Percentiles rank a stretch among this genome's conserved stretches.
Evolutionary conservation across 2,329 filamentous ascomycete species (phyloP).

Genomic region (Aspergillus clavatus): DNA sequence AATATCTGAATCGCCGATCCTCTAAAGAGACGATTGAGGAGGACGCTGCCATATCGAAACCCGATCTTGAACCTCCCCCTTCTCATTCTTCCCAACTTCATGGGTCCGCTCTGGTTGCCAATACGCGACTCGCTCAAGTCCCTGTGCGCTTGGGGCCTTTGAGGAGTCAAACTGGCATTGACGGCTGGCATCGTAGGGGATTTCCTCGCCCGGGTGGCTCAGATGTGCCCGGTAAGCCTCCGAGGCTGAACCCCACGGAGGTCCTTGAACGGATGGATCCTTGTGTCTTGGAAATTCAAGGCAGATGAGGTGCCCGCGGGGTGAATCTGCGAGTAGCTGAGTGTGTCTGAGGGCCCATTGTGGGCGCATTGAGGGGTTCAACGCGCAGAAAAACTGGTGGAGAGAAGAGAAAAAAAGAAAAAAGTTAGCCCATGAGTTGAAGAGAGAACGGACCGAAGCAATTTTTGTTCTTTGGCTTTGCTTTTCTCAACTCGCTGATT

Average conservation of each 20-base stretch:
- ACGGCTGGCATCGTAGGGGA: slow-evolving; percentile 57
- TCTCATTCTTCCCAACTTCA: slow-evolving; percentile 46
- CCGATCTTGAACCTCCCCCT: slow-evolving; percentile 39
- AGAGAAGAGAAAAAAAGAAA: slow-evolving; percentile 1
- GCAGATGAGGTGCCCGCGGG: slow-evolving; percentile 52
- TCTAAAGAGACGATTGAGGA: too few species aligned
- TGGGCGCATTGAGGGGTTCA: slow-evolving; percentile 52
- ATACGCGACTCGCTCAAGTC: slow-evolving; percentile 47
- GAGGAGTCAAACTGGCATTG: slow-evolving; percentile 47
- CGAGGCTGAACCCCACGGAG: slow-evolving; percentile 66
- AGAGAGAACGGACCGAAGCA: too few species aligned
- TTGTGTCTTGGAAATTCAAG: slow-evolving; percentile 78
- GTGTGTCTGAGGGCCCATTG: slow-evolving; percentile 54
- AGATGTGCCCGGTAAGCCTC: slow-evolving; percentile 69
- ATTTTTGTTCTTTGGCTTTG: too few species aligned
- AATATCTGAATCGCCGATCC: too few species aligned
- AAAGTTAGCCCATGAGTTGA: too few species aligned
- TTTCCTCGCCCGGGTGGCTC: slow-evolving; percentile 61
- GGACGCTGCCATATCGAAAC: slow-evolving; percentile 43
- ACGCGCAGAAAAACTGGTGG: slow-evolving; percentile 57
- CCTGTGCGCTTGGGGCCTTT: slow-evolving; percentile 37
- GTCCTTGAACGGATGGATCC: slow-evolving; percentile 59
- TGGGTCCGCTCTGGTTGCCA: slow-evolving; percentile 56
- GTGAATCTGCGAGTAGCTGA: slow-evolving; percentile 48
- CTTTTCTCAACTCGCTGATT: too few species aligned